These are phyloP conservation scores for Saksenaea oblongispora DNA, from an alignment of 371 early-diverging fungal genomes.

Conservation along the genomic window DNA sequence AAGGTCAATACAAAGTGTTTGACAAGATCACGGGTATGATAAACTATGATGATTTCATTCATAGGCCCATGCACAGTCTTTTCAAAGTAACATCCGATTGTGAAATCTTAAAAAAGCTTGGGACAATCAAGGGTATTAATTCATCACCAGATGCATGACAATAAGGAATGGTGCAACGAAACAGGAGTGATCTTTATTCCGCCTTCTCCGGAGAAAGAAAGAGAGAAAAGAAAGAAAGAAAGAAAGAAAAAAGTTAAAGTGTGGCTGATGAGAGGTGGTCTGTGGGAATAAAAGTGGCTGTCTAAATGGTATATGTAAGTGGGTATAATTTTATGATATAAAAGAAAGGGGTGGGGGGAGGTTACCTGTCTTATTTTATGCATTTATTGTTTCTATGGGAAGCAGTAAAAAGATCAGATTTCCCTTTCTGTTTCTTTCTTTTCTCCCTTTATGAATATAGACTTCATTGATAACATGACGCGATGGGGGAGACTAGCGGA, in stretches of 20 bases:
- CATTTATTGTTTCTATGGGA: background rate
- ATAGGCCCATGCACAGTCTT: too few species aligned
- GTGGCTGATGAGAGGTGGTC: constrained; percentile 5
- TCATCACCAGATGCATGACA: constrained; percentile 2
- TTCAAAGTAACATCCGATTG: too few species aligned
- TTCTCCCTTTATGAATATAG: background rate
- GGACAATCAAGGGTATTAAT: constrained; percentile 1
- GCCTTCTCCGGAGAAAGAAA: background rate
- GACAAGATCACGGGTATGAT: too few species aligned
- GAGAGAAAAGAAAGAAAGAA: background rate
- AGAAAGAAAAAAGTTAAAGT: background rate
- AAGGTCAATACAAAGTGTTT: too few species aligned
- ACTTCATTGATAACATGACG: background rate
- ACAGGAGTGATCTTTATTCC: background rate
- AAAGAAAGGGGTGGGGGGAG: background rate
- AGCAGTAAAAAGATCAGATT: constrained; percentile 1
- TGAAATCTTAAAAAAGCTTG: background rate
- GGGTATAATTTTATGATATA: background rate
- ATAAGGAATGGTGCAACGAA: background rate
- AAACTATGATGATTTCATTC: too few species aligned
- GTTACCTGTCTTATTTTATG: background rate
- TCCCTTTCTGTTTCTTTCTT: background rate
- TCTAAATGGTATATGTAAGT: too few species aligned
- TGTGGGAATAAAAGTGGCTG: background rate
- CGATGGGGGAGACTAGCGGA: constrained; percentile 2